These are phyloP conservation scores for Mycena maculata DNA, from an alignment of 768 basidiomycete genomes.

Conservation along the genomic window DNA sequence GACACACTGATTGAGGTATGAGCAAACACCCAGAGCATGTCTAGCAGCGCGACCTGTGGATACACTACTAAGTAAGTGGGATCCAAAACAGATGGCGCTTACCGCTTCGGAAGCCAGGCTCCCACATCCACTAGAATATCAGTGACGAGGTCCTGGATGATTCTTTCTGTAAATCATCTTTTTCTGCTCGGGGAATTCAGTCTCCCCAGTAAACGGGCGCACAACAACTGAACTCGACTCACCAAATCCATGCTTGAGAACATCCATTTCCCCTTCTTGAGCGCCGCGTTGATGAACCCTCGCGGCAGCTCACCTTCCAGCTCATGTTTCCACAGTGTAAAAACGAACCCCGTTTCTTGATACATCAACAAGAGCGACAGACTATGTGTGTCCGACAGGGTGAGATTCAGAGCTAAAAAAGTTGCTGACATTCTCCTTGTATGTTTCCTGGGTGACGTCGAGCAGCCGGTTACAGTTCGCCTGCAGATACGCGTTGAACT, in stretches of 20 bases:
- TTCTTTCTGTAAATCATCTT: conserved; percentile 59
- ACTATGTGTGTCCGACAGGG: conserved; percentile 69
- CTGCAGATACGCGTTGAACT: conserved; percentile 42
- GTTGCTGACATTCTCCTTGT: conserved; percentile 93
- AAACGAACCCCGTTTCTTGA: conserved; percentile 80
- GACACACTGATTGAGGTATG: conserved; percentile 83
- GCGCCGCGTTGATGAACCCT: conserved; percentile 75
- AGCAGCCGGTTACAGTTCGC: conserved; percentile 86
- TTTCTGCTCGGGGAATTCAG: too few species aligned
- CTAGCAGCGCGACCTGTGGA: conserved; percentile 82
- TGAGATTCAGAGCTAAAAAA: conserved; percentile 75
- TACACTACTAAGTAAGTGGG: conserved; percentile 2
- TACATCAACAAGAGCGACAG: conserved; percentile 77
- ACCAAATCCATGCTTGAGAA: conserved; percentile 90
- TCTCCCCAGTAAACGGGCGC: too few species aligned
- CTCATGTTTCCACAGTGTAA: conserved; percentile 76
- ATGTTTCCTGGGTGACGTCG: conserved; percentile 95
- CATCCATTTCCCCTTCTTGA: conserved; percentile 76
- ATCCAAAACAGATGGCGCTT: conserved; percentile 28
- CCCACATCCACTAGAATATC: conserved; percentile 80
- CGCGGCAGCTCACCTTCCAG: conserved; percentile 73
- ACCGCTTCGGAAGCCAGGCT: conserved; percentile 88
- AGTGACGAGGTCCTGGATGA: conserved; percentile 81
- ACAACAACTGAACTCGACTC: too few species aligned
- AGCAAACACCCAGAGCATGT: conserved; percentile 92